A percentile compares a stretch with the other conserved stretches of the same genome.
Evolutionary conservation across 1,284 basidiomycete genomes (phyloP).

Genomic region (Coniferiporia weirii): DNA sequence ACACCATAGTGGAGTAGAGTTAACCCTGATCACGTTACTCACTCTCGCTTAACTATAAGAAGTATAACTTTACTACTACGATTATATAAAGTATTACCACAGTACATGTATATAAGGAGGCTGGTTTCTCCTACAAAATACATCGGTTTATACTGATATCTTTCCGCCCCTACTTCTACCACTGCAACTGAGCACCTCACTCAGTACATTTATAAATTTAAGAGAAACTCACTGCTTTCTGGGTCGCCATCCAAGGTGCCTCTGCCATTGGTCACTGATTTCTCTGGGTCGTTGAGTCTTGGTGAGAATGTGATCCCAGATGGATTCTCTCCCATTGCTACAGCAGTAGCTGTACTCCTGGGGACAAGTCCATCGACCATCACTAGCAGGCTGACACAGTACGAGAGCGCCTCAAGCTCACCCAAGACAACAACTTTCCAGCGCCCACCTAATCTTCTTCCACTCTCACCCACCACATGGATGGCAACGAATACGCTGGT

Average conservation of each 20-base stretch:
- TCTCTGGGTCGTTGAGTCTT: background rate
- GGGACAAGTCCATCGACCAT: conserved; percentile 19
- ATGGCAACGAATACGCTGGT: conserved; percentile 7
- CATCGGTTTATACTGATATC: too few relatives aligned
- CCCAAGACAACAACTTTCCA: conserved; percentile 22
- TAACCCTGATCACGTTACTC: too few relatives aligned
- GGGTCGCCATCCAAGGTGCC: conserved; percentile 6
- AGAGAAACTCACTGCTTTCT: conserved; percentile 4
- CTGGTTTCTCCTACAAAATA: too few relatives aligned
- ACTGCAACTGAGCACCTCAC: too few relatives aligned
- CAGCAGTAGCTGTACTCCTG: background rate
- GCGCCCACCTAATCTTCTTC: conserved; percentile 24
- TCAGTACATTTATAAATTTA: too few relatives aligned
- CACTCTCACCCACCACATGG: conserved; percentile 15
- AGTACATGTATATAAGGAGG: too few relatives aligned
- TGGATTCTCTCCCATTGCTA: conserved; percentile 3
- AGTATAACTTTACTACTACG: too few relatives aligned
- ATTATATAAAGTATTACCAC: too few relatives aligned
- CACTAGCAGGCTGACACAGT: conserved; percentile 21
- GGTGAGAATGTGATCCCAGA: background rate
- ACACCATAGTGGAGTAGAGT: too few relatives aligned
- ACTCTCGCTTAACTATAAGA: too few relatives aligned
- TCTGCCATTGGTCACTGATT: conserved; percentile 5
- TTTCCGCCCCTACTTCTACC: too few relatives aligned
- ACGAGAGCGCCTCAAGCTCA: conserved; percentile 20